phyloP scores from a whole-genome alignment of 2,329 filamentous ascomycete species.

The Parastagonospora nodorum region DNA sequence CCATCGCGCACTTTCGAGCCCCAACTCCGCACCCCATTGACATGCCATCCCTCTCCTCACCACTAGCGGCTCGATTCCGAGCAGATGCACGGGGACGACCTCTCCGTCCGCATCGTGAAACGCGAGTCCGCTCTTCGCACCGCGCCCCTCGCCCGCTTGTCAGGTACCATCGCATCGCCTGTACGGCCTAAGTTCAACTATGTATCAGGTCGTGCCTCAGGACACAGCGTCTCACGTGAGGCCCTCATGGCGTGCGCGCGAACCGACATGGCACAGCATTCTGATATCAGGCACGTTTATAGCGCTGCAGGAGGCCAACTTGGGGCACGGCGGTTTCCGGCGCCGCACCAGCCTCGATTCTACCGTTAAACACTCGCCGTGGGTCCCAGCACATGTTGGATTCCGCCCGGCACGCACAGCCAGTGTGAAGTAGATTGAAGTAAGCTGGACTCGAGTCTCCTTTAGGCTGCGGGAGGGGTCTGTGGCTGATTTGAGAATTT shows the following conservation, averaged over 20 bases:
- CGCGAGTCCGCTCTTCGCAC: constrained; percentile 6
- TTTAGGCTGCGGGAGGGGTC: no score
- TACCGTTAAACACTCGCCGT: not conserved
- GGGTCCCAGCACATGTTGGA: not conserved
- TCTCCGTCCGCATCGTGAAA: constrained; percentile 3
- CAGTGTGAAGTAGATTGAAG: constrained; percentile 2
- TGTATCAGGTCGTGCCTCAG: not conserved
- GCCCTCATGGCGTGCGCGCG: constrained; percentile 5
- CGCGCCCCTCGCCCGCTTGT: not conserved
- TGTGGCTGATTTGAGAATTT: no score
- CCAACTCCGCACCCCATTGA: not conserved
- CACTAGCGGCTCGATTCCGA: not conserved
- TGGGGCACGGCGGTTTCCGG: not conserved
- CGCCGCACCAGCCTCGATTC: not conserved
- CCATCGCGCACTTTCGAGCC: not conserved
- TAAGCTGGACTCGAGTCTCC: constrained; percentile 4
- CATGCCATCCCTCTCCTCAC: not conserved
- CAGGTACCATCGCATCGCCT: not conserved
- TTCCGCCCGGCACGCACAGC: not conserved
- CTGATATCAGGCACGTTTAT: constrained; percentile 3
- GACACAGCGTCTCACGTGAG: constrained; percentile 14
- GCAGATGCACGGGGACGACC: constrained; percentile 10
- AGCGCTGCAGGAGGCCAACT: not conserved
- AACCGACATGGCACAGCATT: constrained; percentile 11
- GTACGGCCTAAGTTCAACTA: not conserved